Evolutionary conservation across 345 rosid species (phyloP).

Genomic region (Eucalyptus curtisii): DNA sequence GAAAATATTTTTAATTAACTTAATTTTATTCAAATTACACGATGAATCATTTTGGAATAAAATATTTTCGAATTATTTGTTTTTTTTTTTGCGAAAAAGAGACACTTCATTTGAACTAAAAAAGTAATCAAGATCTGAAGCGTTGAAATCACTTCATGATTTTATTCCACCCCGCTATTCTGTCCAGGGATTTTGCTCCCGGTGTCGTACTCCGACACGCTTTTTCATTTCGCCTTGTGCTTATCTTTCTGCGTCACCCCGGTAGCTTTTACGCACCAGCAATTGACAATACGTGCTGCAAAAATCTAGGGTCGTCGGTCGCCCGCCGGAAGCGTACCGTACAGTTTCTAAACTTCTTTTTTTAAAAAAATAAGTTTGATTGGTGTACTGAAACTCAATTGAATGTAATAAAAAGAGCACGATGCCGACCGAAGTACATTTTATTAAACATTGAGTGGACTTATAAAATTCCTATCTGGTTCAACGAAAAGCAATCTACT

Average conservation of each 20-base stretch:
- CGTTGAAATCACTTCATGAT: too few species aligned
- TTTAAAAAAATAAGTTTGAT: not conserved
- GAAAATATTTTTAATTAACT: too few species aligned
- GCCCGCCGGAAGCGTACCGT: not conserved
- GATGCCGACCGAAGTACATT: not conserved
- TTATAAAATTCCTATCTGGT: not conserved
- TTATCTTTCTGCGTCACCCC: not conserved
- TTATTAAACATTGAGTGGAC: not conserved
- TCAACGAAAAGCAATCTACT: not conserved
- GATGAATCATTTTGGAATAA: accelerated
- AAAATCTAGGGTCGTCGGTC: not conserved
- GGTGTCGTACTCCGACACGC: not conserved
- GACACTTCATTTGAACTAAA: too few species aligned
- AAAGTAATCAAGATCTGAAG: too few species aligned
- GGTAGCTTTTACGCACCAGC: not conserved
- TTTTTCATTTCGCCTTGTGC: not conserved
- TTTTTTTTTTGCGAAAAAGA: too few species aligned
- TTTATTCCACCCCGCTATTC: too few species aligned
- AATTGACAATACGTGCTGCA: not conserved
- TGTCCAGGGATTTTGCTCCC: too few species aligned
- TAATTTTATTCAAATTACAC: too few species aligned
- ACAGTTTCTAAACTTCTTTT: not conserved
- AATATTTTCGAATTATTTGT: too few species aligned
- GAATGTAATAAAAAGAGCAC: not conserved
- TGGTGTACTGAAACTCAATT: not conserved